phyloP scores from a whole-genome alignment of 2,329 filamentous ascomycete genomes.

The Ceratocystiopsis minuta region DNA sequence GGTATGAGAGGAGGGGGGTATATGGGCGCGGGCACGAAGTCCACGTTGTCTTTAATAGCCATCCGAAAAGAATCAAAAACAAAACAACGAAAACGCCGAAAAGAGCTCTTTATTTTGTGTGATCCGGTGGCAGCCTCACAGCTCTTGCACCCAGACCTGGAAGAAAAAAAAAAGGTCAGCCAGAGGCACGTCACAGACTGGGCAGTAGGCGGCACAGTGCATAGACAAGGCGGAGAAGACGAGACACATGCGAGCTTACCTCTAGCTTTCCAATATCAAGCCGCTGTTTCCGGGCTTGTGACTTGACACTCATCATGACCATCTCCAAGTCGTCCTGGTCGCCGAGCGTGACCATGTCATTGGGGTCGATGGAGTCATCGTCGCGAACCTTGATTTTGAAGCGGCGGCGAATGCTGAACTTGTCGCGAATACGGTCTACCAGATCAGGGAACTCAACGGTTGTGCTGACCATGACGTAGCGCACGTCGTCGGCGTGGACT shows the following conservation, averaged over 20 bases:
- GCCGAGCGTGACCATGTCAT: conserved; percentile 82
- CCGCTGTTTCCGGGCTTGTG: conserved; percentile 51
- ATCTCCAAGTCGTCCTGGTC: conserved; percentile 94
- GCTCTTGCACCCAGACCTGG: conserved; percentile 18
- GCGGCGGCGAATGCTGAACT: conserved; percentile 59
- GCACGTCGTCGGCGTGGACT: conserved; percentile 77
- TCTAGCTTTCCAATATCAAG: conserved; percentile 86
- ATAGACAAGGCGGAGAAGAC: neutral
- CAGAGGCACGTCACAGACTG: neutral
- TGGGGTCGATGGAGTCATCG: conserved; percentile 53
- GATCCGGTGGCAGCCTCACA: conserved; percentile 7
- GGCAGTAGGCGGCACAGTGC: too few relatives aligned
- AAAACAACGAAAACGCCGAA: too few relatives aligned
- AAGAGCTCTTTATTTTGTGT: too few relatives aligned
- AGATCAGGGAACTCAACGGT: conserved; percentile 61
- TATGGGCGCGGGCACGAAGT: neutral
- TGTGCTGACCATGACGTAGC: conserved; percentile 73
- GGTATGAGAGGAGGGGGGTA: neutral
- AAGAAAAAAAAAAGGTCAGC: neutral
- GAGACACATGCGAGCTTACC: conserved; percentile 42
- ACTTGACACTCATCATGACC: conserved; percentile 53
- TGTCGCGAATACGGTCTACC: conserved; percentile 62
- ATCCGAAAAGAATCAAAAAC: neutral
- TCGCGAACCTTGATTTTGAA: conserved; percentile 85
- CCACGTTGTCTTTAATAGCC: neutral